These are phyloP conservation scores for Talaromyces marneffei DNA, from an alignment of 2,329 filamentous ascomycete species.

Conservation along the genomic window DNA sequence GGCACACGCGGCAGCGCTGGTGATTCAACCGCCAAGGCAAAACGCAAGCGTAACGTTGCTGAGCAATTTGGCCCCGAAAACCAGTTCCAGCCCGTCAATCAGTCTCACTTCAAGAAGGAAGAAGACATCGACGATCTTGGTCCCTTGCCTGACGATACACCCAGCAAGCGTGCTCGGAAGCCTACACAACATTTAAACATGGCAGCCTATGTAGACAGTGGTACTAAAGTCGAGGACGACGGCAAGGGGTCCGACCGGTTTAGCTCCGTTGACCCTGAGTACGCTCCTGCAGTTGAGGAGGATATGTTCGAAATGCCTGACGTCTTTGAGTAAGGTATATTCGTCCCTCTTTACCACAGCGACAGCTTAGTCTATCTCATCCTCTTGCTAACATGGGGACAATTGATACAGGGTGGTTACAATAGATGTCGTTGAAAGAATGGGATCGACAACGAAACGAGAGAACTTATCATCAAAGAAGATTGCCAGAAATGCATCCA, in stretches of 20 bases:
- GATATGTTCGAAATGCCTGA: not conserved
- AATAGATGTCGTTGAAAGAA: not conserved
- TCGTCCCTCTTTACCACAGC: not conserved
- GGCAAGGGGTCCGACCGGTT: not conserved
- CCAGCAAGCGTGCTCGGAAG: conserved; percentile 6
- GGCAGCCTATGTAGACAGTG: not conserved
- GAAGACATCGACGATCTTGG: not conserved
- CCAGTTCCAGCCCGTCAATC: not conserved
- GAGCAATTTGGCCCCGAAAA: not conserved
- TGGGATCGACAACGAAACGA: not conserved
- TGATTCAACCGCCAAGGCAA: not conserved
- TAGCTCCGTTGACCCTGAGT: not conserved
- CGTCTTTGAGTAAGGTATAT: not conserved
- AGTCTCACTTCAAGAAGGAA: not conserved
- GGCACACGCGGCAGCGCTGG: not conserved
- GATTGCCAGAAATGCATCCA: not conserved
- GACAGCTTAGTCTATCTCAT: not conserved
- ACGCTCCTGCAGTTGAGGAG: not conserved
- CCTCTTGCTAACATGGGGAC: not conserved
- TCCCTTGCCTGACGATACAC: not conserved
- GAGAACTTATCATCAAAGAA: not conserved
- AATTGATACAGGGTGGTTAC: not conserved
- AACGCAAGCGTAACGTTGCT: conserved; percentile 1
- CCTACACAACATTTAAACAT: conserved; percentile 1
- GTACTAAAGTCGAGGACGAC: not conserved